Percentiles rank a stretch among this genome's conserved stretches.
Conservation (phyloP, 768 basidiomycete species). For the Phylloporus rhodoxanthus region DNA sequence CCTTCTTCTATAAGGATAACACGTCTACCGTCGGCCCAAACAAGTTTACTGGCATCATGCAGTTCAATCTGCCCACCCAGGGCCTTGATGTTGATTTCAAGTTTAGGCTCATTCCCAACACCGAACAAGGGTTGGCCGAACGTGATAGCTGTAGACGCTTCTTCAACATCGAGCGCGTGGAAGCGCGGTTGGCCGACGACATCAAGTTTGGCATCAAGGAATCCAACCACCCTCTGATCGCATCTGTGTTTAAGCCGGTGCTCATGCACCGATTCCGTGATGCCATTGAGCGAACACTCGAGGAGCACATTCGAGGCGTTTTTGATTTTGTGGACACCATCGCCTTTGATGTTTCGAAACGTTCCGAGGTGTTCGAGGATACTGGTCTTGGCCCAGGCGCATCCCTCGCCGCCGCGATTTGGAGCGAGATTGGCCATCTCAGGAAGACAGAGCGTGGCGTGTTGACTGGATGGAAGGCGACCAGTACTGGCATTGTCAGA, state of each 20-base stretch:
- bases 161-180: slow-evolving; percentile 51
- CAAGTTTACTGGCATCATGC: slow-evolving; percentile 58
- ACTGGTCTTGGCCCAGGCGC: slow-evolving; percentile 48
- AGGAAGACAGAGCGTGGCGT: slow-evolving; percentile 33
- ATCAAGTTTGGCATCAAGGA: slow-evolving; percentile 50
- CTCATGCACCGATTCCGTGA: slow-evolving; percentile 51
- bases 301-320: slow-evolving; percentile 45
- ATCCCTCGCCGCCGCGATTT: slow-evolving; percentile 52
- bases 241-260: slow-evolving; percentile 59
- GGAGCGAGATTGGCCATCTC: slow-evolving; percentile 66
- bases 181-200: slow-evolving; percentile 52
- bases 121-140: slow-evolving; percentile 35
- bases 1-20: slow-evolving; percentile 71
- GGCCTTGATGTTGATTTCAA: slow-evolving; percentile 67
- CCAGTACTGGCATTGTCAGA: slow-evolving; percentile 59
- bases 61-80: slow-evolving; percentile 55
- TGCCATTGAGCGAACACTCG: slow-evolving; percentile 55
- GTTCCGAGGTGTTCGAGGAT: slow-evolving; percentile 61
- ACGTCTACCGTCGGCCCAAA: slow-evolving; percentile 45
- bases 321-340: slow-evolving; percentile 53
- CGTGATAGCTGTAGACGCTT: slow-evolving; percentile 45
- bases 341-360: slow-evolving; percentile 52
- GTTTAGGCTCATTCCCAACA: slow-evolving; percentile 55
- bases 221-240: slow-evolving; percentile 58
- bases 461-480: slow-evolving; percentile 45